Percentiles rank a stretch among this genome's conserved stretches.
phyloP scores from a whole-genome alignment of 2,329 filamentous ascomycete species.

The Zalaria obscura region DNA sequence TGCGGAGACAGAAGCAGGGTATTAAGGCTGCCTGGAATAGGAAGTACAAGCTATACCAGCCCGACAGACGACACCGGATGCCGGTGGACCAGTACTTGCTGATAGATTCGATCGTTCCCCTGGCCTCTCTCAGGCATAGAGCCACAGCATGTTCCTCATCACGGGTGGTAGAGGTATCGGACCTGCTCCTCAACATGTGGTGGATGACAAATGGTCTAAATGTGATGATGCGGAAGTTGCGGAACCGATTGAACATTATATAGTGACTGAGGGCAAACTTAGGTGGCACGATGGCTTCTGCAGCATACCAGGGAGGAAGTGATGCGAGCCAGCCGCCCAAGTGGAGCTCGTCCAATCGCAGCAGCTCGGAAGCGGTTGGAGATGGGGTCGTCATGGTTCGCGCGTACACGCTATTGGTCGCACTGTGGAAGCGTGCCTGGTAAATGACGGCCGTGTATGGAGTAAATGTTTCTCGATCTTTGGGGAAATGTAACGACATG shows the following conservation, averaged over 20 bases:
- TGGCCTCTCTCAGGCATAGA: constrained; percentile 29
- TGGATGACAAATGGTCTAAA: constrained; percentile 33
- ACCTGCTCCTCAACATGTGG: constrained; percentile 5
- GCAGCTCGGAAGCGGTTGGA: constrained; percentile 26
- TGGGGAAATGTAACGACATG: constrained; percentile 10
- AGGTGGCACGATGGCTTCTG: constrained; percentile 17
- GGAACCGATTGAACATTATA: constrained; percentile 29
- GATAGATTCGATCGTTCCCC: constrained; percentile 24
- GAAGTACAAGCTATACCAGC: constrained; percentile 20
- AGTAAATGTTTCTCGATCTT: constrained; percentile 16
- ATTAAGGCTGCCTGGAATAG: constrained; percentile 36
- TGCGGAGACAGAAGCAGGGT: constrained; percentile 33
- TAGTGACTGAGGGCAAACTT: constrained; percentile 26
- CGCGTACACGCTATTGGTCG: constrained; percentile 31
- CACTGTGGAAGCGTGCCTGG: constrained; percentile 31
- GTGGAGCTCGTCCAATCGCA: constrained; percentile 24
- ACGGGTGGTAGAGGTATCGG: neutral
- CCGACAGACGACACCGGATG: constrained; percentile 13
- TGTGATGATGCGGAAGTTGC: constrained; percentile 35
- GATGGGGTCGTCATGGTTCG: constrained; percentile 31
- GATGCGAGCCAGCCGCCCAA: constrained; percentile 25
- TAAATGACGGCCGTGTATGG: constrained; percentile 29
- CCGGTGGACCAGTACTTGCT: constrained; percentile 32
- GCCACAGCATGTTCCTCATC: constrained; percentile 14
- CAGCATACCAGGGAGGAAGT: constrained; percentile 23